Conservation (phyloP, 2,329 filamentous ascomycete genomes). For the Amauroascus niger region DNA sequence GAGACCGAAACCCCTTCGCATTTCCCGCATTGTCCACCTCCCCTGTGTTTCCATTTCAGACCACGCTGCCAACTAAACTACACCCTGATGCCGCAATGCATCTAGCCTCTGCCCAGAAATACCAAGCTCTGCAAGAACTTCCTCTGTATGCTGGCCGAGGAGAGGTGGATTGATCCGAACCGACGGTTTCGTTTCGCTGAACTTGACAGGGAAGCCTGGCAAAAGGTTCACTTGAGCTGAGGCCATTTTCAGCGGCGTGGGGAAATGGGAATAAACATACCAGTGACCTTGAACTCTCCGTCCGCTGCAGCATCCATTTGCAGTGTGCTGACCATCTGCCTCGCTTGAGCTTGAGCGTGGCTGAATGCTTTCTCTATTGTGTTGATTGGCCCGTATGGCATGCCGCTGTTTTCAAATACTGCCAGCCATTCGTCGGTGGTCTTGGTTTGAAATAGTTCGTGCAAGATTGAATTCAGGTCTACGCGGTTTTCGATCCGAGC, state of each 20-base stretch:
- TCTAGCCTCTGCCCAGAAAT: background rate
- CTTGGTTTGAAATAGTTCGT: conserved; percentile 27
- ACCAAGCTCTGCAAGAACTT: background rate
- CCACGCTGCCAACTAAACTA: background rate
- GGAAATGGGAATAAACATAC: conserved; percentile 12
- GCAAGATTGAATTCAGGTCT: conserved; percentile 31
- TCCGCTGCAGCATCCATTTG: conserved; percentile 19
- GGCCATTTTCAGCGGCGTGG: too few species aligned
- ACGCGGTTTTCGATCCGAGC: conserved; percentile 46
- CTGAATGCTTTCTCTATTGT: conserved; percentile 37
- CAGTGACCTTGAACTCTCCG: conserved; percentile 24
- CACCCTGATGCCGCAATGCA: background rate
- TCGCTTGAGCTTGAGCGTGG: conserved; percentile 37
- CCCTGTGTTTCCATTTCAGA: background rate
- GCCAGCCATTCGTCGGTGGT: conserved; percentile 36
- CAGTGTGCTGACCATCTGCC: conserved; percentile 31
- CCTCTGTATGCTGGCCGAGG: background rate
- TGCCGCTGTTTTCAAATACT: conserved; percentile 35
- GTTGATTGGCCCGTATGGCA: conserved; percentile 42
- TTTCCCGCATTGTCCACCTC: too few species aligned
- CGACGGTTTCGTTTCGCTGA: background rate
- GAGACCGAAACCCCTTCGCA: background rate
- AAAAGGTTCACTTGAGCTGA: background rate
- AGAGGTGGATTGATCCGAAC: conserved; percentile 2
- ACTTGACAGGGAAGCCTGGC: background rate